These are phyloP conservation scores for Lasiosphaeria hispida DNA, from an alignment of 495 filamentous ascomycete genomes.

Conservation along the genomic window DNA sequence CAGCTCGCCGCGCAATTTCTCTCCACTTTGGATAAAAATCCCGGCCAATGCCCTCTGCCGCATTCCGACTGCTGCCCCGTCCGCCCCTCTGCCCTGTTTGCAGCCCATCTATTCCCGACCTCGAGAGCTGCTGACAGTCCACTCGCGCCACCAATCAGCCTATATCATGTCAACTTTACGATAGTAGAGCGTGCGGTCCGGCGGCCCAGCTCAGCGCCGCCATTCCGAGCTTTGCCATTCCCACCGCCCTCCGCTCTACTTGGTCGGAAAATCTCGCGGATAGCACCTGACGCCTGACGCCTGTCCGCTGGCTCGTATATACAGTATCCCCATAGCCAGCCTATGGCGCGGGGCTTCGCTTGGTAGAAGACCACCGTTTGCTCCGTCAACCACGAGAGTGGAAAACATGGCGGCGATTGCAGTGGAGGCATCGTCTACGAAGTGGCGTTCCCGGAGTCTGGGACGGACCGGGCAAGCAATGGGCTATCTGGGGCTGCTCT, in stretches of 20 bases:
- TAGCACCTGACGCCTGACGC: too few relatives aligned
- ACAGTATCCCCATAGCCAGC: not conserved
- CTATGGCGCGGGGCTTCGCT: not conserved
- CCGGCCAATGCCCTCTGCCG: conserved; percentile 16
- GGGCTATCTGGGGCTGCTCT: too few relatives aligned
- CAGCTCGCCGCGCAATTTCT: conserved; percentile 20
- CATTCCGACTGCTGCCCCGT: conserved; percentile 13
- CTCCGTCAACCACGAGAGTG: too few relatives aligned
- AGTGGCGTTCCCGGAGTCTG: too few relatives aligned
- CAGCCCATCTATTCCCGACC: conserved; percentile 28
- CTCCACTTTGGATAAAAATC: conserved; percentile 37
- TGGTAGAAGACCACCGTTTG: not conserved
- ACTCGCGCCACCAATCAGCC: conserved; percentile 27
- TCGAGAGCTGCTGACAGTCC: conserved; percentile 3
- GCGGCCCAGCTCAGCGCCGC: conserved; percentile 24
- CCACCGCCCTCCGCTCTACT: not conserved
- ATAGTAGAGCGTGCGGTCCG: conserved; percentile 32
- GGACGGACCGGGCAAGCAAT: too few relatives aligned
- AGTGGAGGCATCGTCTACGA: too few relatives aligned
- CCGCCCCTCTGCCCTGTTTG: conserved; percentile 14
- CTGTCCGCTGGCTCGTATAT: too few relatives aligned
- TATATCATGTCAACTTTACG: conserved; percentile 29
- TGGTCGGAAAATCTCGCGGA: conserved; percentile 4
- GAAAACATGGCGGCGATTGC: too few relatives aligned
- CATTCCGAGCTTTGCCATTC: conserved; percentile 6